phyloP scores from a whole-genome alignment of 805 yeast species.

The Spathaspora sp. region DNA sequence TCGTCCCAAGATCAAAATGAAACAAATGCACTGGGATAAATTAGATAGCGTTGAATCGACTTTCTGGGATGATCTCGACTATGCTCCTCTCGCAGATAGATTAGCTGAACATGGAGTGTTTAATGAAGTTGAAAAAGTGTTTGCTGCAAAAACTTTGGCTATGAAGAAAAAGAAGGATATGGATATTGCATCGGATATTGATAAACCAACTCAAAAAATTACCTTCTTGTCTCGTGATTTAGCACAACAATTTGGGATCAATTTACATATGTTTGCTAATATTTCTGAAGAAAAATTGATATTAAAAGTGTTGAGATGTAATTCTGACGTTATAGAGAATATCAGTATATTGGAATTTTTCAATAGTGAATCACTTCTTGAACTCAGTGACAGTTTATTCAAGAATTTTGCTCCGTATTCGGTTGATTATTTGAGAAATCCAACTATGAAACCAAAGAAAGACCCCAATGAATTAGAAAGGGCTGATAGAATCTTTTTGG shows the following conservation, averaged over 20 bases:
- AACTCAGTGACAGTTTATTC: conserved; percentile 66
- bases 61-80: conserved; percentile 74
- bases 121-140: conserved; percentile 78
- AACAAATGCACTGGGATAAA: conserved; percentile 97
- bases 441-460: conserved; percentile 47
- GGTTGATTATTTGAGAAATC: conserved; percentile 54
- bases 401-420: conserved; percentile 79
- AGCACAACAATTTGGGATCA: conserved; percentile 93
- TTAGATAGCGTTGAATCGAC: conserved; percentile 81
- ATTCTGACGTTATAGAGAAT: conserved; percentile 63
- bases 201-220: conserved; percentile 45
- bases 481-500: conserved; percentile 81
- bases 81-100: conserved; percentile 56
- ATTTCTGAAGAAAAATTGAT: conserved; percentile 65
- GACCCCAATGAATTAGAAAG: conserved; percentile 77
- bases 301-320: conserved; percentile 70
- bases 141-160: conserved; percentile 71
- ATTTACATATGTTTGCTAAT: conserved; percentile 72
- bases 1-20: conserved; percentile 71
- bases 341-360: conserved; percentile 81
- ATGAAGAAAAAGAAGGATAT: conserved; percentile 33
- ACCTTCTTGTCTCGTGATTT: conserved; percentile 77
- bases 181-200: conserved; percentile 32
- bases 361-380: conserved; percentile 68
- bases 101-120: conserved; percentile 75